Evolutionary conservation across 352 stramenopile species (phyloP), one percentile per base, ranked within the genome.

Genomic region (Detonula confervacea): DNA sequence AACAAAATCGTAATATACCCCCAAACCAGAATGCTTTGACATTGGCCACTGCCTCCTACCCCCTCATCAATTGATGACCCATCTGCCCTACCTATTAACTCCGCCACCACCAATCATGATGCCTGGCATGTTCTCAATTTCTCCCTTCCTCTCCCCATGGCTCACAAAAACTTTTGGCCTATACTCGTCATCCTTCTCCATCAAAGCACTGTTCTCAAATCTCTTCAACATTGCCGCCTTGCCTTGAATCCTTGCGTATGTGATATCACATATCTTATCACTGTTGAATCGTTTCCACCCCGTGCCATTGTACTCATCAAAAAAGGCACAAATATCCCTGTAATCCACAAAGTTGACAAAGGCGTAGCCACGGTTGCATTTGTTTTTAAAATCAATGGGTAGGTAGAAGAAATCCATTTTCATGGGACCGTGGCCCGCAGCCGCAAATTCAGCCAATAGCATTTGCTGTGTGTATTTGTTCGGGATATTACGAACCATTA

Each of bases 391-490:
- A 89, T 99, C 98, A 74, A 99, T 99, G 20, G 98, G 98, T 52
- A 99, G 89, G 88, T 99, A 99, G 85, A 99, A 99, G 75, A 99
- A 99, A 83, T 98, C 96, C 63, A 95, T 92, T 42, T 96, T 93
- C 62, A 94, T 93, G 47, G 96, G 94, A 20, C 97, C 96, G 63
- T 96, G 91, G 73, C 94, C 95, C 33, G 94, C 94, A 46, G 91
- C 90, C 64, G 98, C 97, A 81, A 99, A 98, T 93, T 99, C 97
- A 0, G 95, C 68, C 8, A 99, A 87, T 12, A 99, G 87, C 96
- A 99, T 99, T 73, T 98, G 91, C 82, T 99, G 97, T 4, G 97
- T 98, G 87, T 99, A 99, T 90, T 99, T 99, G 95, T 99, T 99
- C 8, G 98, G 98, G 57, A 99, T 99, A 86, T 99, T 99, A 71